Conservation (phyloP, 176 grass and related monocot genomes). For the Oryza coarctata region DNA sequence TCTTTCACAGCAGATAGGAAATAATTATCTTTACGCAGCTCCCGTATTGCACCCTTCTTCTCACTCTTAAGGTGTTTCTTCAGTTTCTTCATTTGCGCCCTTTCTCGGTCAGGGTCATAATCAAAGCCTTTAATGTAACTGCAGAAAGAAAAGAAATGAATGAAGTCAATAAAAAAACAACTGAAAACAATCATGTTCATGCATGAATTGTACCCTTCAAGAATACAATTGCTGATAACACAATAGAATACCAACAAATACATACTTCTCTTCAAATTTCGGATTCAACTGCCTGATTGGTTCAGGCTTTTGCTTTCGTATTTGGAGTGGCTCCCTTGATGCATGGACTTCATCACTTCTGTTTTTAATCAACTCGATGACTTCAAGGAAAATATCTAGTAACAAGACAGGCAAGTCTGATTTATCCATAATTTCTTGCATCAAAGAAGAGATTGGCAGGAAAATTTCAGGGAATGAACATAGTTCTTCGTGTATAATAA, state of each 20-base stretch:
- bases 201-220: neutral
- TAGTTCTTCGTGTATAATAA: slow-evolving; percentile 72
- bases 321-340: slow-evolving; percentile 70
- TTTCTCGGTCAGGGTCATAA: slow-evolving; percentile 96
- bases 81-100: slow-evolving; percentile 79
- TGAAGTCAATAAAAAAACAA: neutral
- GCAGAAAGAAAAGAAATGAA: slow-evolving; percentile 28
- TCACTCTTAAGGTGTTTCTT: slow-evolving; percentile 77
- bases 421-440: slow-evolving; percentile 63
- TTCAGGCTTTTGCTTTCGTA: slow-evolving; percentile 79
- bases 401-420: slow-evolving; percentile 39
- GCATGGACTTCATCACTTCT: slow-evolving; percentile 57
- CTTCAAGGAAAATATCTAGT: slow-evolving; percentile 57
- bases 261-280: slow-evolving; percentile 94
- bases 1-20: slow-evolving; percentile 73
- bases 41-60: slow-evolving; percentile 65
- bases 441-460: slow-evolving; percentile 58
- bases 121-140: slow-evolving; percentile 91
- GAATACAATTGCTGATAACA: neutral
- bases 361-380: slow-evolving; percentile 72
- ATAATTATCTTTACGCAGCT: slow-evolving; percentile 80
- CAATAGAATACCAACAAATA: slow-evolving; percentile 26
- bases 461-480: slow-evolving; percentile 85
- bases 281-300: slow-evolving; percentile 89
- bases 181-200: neutral